Evolutionary conservation across 202 grass and related monocot genomes (phyloP).

Genomic region (Dendrocalamus latiflorus): DNA sequence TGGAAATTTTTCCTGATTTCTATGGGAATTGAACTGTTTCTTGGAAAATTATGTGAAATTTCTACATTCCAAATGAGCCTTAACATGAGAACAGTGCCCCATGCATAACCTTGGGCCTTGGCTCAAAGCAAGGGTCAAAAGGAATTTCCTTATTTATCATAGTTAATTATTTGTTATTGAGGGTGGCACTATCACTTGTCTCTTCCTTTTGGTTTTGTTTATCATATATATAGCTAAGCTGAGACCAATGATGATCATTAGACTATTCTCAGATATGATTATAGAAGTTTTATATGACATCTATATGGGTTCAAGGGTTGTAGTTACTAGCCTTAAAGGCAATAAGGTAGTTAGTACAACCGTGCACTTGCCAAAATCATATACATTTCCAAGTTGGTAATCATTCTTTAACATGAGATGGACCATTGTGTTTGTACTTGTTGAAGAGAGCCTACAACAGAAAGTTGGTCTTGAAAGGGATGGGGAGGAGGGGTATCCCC

Average conservation of each 20-base stretch:
- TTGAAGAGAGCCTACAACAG: background rate
- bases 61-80: too few relatives aligned
- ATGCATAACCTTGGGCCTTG: constrained; percentile 7
- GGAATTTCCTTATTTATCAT: background rate
- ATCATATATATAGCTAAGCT: too few relatives aligned
- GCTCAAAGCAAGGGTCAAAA: constrained; percentile 19
- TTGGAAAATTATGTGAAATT: too few relatives aligned
- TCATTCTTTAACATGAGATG: too few relatives aligned
- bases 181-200: constrained; percentile 23
- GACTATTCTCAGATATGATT: constrained; percentile 28
- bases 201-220: too few relatives aligned
- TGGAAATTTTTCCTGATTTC: too few relatives aligned
- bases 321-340: constrained; percentile 20
- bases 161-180: constrained; percentile 4
- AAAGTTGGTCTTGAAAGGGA: constrained; percentile 40
- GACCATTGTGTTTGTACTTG: constrained; percentile 47
- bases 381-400: constrained; percentile 35
- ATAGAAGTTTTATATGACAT: constrained; percentile 20
- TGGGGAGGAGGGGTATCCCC: background rate
- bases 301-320: constrained; percentile 8
- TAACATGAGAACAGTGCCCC: background rate
- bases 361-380: constrained; percentile 41
- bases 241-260: constrained; percentile 16
- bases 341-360: constrained; percentile 36
- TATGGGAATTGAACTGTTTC: too few relatives aligned